Base-by-base conservation (phyloP, 306 rosid species). In the Vigna trinervia region DNA sequence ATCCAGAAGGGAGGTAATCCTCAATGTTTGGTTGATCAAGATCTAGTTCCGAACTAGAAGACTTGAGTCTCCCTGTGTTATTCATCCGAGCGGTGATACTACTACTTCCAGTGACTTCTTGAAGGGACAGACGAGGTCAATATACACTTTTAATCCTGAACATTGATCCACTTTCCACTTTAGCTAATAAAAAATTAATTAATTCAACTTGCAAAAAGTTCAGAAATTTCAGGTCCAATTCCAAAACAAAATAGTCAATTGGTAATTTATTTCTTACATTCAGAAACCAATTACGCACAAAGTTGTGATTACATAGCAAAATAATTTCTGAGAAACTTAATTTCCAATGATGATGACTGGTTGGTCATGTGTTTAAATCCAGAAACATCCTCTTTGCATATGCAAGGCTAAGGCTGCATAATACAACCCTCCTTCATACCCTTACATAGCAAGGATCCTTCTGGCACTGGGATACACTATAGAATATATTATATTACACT, bases 11-110 rank as follows among this genome's bases (percentile, higher is more conserved):
- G 72, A 95, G 94, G 73, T 95, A 95, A 67, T 95, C 98, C 78
- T 95, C 98, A 75, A 95, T 80, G 81, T 95, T 95, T 77, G 97
- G 98, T 63, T 76, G 91, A 88, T 92, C 98, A 58, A 95, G 81
- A 80, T 94, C 98, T 92, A 92, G 84, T 73, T 92, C 98, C 58
- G 96, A 95, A 84, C 86, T 76, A 19, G 97, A 92, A 61, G 89
- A 60, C 12, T 81, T 80, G 58, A 89, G 92, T 73, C 73, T 59
- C 52, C 82, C 84, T 22, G 82, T 3, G 32, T 64, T 38, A 78
- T 66, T 80, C 93, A 92, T 87, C 67, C 6, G 65, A 20, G 63
- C n/a, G 15, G 52, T 43, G 43, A 19, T 53, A 54, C 56, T 48
- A 32, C 76, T 73, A 53, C 81, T 77, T 30, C 77, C 67, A 53